Evolutionary conservation across 108 stramenopile species (phyloP), one percentile per base, ranked within the genome.

Genomic region (Fragilaria crotonensis): DNA sequence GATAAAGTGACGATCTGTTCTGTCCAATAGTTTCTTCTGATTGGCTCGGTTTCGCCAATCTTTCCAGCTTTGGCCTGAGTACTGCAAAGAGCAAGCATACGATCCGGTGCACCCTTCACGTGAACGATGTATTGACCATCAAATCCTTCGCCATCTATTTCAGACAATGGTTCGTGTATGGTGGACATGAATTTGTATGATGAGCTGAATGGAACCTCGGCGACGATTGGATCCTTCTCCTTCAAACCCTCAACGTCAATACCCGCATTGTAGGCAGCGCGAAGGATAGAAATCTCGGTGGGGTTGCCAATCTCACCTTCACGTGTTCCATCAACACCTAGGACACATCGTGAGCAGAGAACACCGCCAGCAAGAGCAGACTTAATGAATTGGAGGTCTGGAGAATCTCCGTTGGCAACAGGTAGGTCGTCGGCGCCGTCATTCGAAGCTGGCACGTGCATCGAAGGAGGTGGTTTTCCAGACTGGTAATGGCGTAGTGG

Each of bases 81-180:
- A 41, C 49, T 68, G 71, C 81, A 94, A 47, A 79, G 57, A 32
- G 66, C 68, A 48, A 97, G 62, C 73, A 97, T 84, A 20, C 84
- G 73, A 61, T 97, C 96, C 21, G 94, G 96, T 17, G 96, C 96
- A 56, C 96, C 97, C 87, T 98, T 98, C 56, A 96, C 85, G 59
- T 87, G 78, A 28, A 92, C 83, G 31, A 80, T 51, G 25, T 69
- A 70, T 26, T 73, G 75, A 1, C 72, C 80, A 30, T 76, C 64
- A 17, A 64, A 36, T 25, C 66, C 80, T 27, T 71, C 68, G 11
- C 71, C 76, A 52, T 78, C 72, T 33, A 68, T 72, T 25, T 64
- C 65, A 31, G 30, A 36, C 33, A 58, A 25, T 33, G 77, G 72
- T 30, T 77, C 80, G 36, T 81, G 79, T 19, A 81, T 60, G 25